phyloP scores from a whole-genome alignment of 2,329 filamentous ascomycete genomes.

The Penicillium italicum region DNA sequence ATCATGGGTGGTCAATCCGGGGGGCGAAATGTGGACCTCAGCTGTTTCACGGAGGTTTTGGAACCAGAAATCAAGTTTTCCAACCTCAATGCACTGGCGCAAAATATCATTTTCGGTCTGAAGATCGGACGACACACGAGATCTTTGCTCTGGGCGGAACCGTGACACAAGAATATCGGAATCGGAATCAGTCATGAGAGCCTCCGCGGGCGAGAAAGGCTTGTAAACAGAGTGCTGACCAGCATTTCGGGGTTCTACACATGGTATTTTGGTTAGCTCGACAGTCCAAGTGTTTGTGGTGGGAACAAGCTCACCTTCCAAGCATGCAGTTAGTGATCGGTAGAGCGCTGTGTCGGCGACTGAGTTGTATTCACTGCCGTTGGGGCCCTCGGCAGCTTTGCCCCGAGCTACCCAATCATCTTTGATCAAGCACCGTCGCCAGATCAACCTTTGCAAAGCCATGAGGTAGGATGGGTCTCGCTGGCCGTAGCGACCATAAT shows the following conservation, averaged over 20 bases:
- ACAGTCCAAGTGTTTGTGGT: neutral
- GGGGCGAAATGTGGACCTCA: slow-evolving; percentile 10
- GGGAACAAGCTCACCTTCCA: slow-evolving; percentile 45
- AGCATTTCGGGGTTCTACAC: slow-evolving; percentile 16
- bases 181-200: slow-evolving; percentile 30
- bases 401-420: slow-evolving; percentile 84
- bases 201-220: slow-evolving; percentile 27
- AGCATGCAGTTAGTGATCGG: slow-evolving; percentile 61
- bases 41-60: slow-evolving; percentile 29
- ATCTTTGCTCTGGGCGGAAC: slow-evolving; percentile 61
- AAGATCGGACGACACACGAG: slow-evolving; percentile 68
- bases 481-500: slow-evolving; percentile 54
- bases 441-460: slow-evolving; percentile 54
- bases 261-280: slow-evolving; percentile 8
- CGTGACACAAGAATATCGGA: slow-evolving; percentile 51
- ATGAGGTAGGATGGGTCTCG: slow-evolving; percentile 40
- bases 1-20: neutral
- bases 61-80: slow-evolving; percentile 68
- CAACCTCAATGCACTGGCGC: slow-evolving; percentile 61
- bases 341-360: slow-evolving; percentile 66
- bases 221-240: slow-evolving; percentile 22
- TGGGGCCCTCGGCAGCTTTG: slow-evolving; percentile 69
- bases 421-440: slow-evolving; percentile 78
- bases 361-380: slow-evolving; percentile 61
- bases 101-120: slow-evolving; percentile 67